phyloP scores from a whole-genome alignment of 2,329 filamentous ascomycete species.

The Penicillium occitanis region DNA sequence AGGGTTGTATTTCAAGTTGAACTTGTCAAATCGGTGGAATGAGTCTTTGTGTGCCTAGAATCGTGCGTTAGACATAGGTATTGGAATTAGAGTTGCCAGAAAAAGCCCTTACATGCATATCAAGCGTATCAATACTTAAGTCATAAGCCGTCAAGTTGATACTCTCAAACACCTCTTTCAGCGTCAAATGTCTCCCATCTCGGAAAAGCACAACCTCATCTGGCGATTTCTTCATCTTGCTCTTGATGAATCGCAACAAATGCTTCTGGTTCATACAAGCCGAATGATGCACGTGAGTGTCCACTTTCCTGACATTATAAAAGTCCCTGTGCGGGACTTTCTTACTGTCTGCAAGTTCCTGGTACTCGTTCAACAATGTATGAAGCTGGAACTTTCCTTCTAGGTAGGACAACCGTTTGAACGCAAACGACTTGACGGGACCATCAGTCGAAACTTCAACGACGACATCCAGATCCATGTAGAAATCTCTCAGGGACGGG shows the following conservation, averaged over 20 bases:
- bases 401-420: slow-evolving; percentile 87
- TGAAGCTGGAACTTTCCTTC: slow-evolving; percentile 98
- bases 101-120: slow-evolving; percentile 68
- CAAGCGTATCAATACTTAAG: slow-evolving; percentile 93
- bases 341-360: slow-evolving; percentile 97
- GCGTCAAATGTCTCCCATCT: slow-evolving; percentile 86
- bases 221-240: slow-evolving; percentile 98
- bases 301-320: slow-evolving; percentile 97
- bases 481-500: slow-evolving; percentile 92
- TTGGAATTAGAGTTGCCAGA: not conserved
- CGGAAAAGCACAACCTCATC: slow-evolving; percentile 91
- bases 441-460: slow-evolving; percentile 90
- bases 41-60: slow-evolving; percentile 86
- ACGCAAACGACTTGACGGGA: slow-evolving; percentile 95
- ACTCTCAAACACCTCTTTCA: slow-evolving; percentile 92
- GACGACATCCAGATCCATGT: slow-evolving; percentile 87
- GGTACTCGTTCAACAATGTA: slow-evolving; percentile 89
- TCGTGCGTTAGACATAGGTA: not conserved
- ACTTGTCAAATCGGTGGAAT: slow-evolving; percentile 99
- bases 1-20: slow-evolving; percentile 98
- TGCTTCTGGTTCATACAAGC: slow-evolving; percentile 99
- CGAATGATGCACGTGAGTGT: slow-evolving; percentile 98
- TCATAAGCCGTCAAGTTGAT: slow-evolving; percentile 98
- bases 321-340: slow-evolving; percentile 97
- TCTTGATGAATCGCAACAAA: slow-evolving; percentile 96